A percentile compares a stretch with the other conserved stretches of the same genome.
These are phyloP conservation scores for Patellifolia procumbens DNA, from an alignment of 179 eudicot genomes.

Conservation along the genomic window DNA sequence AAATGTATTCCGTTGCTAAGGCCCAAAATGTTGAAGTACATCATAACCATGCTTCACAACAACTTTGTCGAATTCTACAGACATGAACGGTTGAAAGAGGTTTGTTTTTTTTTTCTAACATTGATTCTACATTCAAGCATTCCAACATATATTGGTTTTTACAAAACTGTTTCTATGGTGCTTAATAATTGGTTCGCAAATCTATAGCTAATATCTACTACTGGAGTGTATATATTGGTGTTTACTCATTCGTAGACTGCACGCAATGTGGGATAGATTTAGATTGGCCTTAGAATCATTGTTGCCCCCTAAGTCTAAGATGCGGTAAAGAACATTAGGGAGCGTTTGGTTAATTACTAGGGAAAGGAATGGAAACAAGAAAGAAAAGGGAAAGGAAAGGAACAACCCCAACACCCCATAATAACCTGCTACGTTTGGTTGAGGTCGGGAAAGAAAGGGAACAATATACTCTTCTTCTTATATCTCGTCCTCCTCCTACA, in stretches of 20 bases:
- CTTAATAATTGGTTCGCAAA: background rate
- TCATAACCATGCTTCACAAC: slow-evolving; percentile 62
- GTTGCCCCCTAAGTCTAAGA: background rate
- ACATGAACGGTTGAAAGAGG: slow-evolving; percentile 57
- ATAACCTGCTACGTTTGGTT: no score
- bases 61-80: slow-evolving; percentile 60
- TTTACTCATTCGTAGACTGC: background rate
- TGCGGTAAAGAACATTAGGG: no score
- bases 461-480: no score
- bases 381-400: no score
- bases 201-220: background rate
- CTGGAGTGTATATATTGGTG: background rate
- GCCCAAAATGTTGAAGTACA: slow-evolving; percentile 52
- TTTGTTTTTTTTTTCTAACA: slow-evolving; percentile 22
- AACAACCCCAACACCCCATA: no score
- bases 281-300: background rate
- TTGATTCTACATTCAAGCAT: background rate
- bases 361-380: no score
- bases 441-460: no score
- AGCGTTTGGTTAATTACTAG: no score
- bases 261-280: background rate
- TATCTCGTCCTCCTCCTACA: no score
- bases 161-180: background rate
- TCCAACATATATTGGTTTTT: background rate
- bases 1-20: slow-evolving; percentile 54